phyloP scores from a whole-genome alignment of 805 yeast genomes.

The Candida taoyuanica region DNA sequence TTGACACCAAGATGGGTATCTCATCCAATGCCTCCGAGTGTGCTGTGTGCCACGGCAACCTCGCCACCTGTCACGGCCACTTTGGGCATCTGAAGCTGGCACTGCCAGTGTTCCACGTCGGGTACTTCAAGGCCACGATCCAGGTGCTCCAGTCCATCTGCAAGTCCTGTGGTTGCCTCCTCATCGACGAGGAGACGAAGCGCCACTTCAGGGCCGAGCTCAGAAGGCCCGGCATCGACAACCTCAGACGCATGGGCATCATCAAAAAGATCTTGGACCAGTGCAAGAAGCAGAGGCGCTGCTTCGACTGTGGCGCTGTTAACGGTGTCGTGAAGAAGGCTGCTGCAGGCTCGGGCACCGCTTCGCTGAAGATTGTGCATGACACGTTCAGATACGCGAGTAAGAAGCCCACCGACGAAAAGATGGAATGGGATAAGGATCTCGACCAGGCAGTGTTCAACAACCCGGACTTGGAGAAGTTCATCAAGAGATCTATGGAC shows the following conservation, averaged over 20 bases:
- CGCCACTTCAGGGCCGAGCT: constrained; percentile 70
- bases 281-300: constrained; percentile 91
- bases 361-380: constrained; percentile 91
- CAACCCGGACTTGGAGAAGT: constrained; percentile 86
- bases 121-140: constrained; percentile 89
- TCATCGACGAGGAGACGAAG: constrained; percentile 69
- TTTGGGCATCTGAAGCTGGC: constrained; percentile 94
- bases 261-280: constrained; percentile 82
- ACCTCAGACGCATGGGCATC: constrained; percentile 85
- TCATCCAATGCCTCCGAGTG: constrained; percentile 85
- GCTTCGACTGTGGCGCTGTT: constrained; percentile 78
- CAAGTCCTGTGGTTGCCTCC: constrained; percentile 76
- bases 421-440: constrained; percentile 81
- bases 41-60: constrained; percentile 83
- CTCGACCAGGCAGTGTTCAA: constrained; percentile 68
- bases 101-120: constrained; percentile 95
- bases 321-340: constrained; percentile 98
- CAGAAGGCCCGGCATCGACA: constrained; percentile 84
- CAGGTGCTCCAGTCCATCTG: constrained; percentile 87
- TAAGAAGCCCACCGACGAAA: constrained; percentile 81
- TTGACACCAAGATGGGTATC: constrained; percentile 92
- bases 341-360: constrained; percentile 85
- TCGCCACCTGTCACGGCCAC: constrained; percentile 97
- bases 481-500: constrained; percentile 81
- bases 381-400: constrained; percentile 96